Evolutionary conservation across 805 yeast species (phyloP), one percentile per base, ranked within the genome.

Genomic region (Kluyveromyces lactis): DNA sequence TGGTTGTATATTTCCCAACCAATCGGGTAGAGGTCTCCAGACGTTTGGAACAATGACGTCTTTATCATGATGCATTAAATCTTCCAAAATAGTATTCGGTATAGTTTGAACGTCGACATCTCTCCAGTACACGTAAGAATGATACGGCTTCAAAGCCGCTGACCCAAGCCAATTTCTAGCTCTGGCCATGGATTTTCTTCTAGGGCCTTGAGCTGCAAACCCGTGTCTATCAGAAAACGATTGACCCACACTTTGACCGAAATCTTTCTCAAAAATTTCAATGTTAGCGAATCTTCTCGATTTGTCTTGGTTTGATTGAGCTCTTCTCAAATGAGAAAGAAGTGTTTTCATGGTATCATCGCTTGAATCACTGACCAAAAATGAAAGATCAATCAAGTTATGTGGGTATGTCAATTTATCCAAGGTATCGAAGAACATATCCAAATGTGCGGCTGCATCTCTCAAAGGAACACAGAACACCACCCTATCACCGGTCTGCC

Each of bases 41-140:
- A 86, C 89, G 55, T 86, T 90, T 13, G 97, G 97, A 13, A 90
- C 97, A 38, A 90, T 86, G 21, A 90, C 92, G 58, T 90, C 97
- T 56, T 75, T 77, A 58, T 82, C 78, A 60, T 86, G 95, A 52
- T 77, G 83, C 97, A 90, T 90, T 51, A 89, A 67, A 62, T 89
- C 97, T 62, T 89, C 95, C 45, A 89, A 62, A 44, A 89, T 77
- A 1, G 95, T 80, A 1, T 79, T 71, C 4, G 96, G 95, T 23
- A 82, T 77, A 0, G 89, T 79, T 58, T 89, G 95, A n/a, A 90
- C 95, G 62, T 90, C 97, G 10, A 92, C 95, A 66, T 90, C 97
- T 62, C 97, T 71, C 97, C 97, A 90, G 60, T 89, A 87, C 6
- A 90, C 96, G 83, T 89, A 87, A 6, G 95, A 79, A 58, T 90